A percentile compares a stretch with the other conserved stretches of the same genome.
Conservation (phyloP, 2,329 filamentous ascomycete species). For the Aspergillus ochraceus region DNA sequence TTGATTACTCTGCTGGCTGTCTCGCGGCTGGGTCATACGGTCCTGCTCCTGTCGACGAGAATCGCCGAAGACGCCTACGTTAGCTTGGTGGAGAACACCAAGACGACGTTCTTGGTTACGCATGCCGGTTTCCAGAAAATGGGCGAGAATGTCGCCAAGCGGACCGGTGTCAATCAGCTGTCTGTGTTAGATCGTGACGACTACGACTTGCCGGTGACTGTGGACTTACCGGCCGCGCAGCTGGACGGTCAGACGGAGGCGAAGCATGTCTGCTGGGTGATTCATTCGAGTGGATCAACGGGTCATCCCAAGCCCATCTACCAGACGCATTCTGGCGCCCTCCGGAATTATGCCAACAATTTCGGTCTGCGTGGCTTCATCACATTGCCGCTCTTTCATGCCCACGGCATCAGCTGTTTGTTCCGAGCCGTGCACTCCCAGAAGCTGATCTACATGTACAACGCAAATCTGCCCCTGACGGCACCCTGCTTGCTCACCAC, state of each 20-base stretch:
- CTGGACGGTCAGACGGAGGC: slow-evolving; percentile 28
- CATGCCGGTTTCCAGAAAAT: slow-evolving; percentile 18
- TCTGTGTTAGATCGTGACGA: slow-evolving; percentile 12
- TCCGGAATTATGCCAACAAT: slow-evolving; percentile 50
- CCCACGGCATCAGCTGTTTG: slow-evolving; percentile 57
- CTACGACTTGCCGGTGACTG: not conserved
- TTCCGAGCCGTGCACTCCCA: slow-evolving; percentile 54
- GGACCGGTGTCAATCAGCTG: slow-evolving; percentile 19
- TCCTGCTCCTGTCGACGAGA: slow-evolving; percentile 25
- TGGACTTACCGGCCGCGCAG: slow-evolving; percentile 4
- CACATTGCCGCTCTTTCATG: slow-evolving; percentile 60
- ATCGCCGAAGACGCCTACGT: slow-evolving; percentile 24
- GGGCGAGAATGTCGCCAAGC: slow-evolving; percentile 20
- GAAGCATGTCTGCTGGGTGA: slow-evolving; percentile 42
- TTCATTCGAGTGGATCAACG: slow-evolving; percentile 59
- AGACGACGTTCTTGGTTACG: slow-evolving; percentile 19
- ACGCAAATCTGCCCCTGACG: slow-evolving; percentile 57
- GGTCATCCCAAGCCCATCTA: slow-evolving; percentile 65
- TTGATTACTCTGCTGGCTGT: slow-evolving; percentile 23
- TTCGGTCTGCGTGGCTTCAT: slow-evolving; percentile 52
- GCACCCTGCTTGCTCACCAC: slow-evolving; percentile 46
- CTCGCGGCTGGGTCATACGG: slow-evolving; percentile 23
- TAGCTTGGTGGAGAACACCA: slow-evolving; percentile 22
- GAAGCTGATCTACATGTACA: slow-evolving; percentile 56
- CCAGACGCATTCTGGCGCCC: slow-evolving; percentile 53